A percentile compares a stretch with the other conserved stretches of the same genome.
phyloP scores from a whole-genome alignment of 176 grass and related monocot species.

The Carex littledalei region DNA sequence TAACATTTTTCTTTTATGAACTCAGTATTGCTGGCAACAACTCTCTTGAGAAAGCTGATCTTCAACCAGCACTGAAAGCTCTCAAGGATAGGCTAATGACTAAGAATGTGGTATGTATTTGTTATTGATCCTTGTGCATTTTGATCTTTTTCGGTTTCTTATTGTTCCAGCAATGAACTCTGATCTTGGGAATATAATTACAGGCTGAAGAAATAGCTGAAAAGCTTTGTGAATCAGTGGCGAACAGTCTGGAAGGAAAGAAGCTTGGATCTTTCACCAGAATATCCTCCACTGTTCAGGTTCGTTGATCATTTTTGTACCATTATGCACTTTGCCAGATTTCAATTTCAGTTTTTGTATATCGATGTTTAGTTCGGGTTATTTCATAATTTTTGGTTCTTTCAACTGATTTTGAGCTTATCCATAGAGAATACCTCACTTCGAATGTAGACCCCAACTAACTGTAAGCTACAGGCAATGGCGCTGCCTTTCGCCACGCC shows the following conservation, averaged over 20 bases:
- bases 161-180: slow-evolving; percentile 1
- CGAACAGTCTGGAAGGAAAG: slow-evolving; percentile 83
- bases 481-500: too few relatives aligned
- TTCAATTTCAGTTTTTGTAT: neutral
- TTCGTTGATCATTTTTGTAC: slow-evolving; percentile 21
- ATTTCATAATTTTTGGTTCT: neutral
- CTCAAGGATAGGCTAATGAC: slow-evolving; percentile 92
- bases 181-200: neutral
- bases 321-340: neutral
- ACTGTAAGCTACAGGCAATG: neutral
- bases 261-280: slow-evolving; percentile 92
- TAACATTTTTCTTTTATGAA: slow-evolving; percentile 18
- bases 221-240: slow-evolving; percentile 89
- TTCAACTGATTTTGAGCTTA: neutral
- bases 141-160: slow-evolving; percentile 3
- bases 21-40: slow-evolving; percentile 83
- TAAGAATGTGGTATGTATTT: slow-evolving; percentile 82
- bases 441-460: neutral
- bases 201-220: slow-evolving; percentile 95
- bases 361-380: neutral
- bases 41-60: slow-evolving; percentile 64
- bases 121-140: neutral
- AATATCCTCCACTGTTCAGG: slow-evolving; percentile 93
- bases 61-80: slow-evolving; percentile 81
- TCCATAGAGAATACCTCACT: neutral